These are phyloP conservation scores for Fomitopsis pulvina DNA, from an alignment of 768 basidiomycete species.

Conservation along the genomic window DNA sequence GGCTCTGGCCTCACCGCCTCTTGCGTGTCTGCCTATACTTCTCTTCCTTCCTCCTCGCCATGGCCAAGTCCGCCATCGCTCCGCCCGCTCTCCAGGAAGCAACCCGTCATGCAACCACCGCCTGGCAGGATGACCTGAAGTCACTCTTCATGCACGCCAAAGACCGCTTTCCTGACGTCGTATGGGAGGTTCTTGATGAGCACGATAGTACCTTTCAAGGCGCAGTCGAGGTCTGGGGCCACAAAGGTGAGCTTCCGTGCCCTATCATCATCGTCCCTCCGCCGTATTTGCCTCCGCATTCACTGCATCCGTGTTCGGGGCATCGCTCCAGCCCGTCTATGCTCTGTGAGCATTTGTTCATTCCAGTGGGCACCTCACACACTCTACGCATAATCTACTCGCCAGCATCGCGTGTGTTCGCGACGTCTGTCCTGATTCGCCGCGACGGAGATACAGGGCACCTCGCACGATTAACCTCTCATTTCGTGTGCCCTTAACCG, in stretches of 20 bases:
- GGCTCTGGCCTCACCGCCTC: neutral
- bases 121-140: conserved; percentile 80
- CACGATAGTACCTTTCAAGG: conserved; percentile 36
- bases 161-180: conserved; percentile 92
- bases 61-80: conserved; percentile 18
- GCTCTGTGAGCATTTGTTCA: neutral
- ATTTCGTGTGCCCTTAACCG: no score
- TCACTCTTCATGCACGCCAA: conserved; percentile 76
- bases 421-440: no score
- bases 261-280: neutral
- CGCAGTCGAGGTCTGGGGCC: conserved; percentile 73
- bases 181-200: conserved; percentile 69
- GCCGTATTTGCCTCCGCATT: neutral
- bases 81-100: conserved; percentile 60
- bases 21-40: neutral
- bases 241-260: conserved; percentile 66
- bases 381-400: neutral
- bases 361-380: neutral
- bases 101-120: conserved; percentile 54
- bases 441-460: no score
- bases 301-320: neutral
- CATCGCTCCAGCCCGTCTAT: neutral
- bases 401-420: neutral
- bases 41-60: conserved; percentile 1
- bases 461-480: no score